phyloP scores from a whole-genome alignment of 2,329 filamentous ascomycete genomes.

The Aspergillus sp. region DNA sequence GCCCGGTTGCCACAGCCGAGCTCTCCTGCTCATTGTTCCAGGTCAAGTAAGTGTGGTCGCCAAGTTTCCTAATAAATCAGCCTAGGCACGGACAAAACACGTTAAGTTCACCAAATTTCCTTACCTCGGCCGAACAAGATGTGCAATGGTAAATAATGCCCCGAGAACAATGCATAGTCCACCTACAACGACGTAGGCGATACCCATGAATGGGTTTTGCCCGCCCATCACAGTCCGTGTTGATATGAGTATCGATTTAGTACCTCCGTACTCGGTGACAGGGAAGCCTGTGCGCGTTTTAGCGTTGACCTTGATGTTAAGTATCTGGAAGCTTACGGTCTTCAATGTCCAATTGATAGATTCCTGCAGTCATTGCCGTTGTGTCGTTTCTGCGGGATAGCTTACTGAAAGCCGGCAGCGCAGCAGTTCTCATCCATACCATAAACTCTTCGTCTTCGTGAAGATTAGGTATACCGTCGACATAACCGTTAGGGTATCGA shows the following conservation, averaged over 20 bases:
- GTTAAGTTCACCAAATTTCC: conserved; percentile 25
- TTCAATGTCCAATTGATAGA: conserved; percentile 74
- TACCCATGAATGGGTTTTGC: conserved; percentile 92
- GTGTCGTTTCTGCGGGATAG: conserved; percentile 80
- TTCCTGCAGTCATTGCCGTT: conserved; percentile 66
- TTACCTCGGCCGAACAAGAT: conserved; percentile 87
- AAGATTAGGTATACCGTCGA: conserved; percentile 68
- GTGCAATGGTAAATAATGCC: conserved; percentile 81
- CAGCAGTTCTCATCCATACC: conserved; percentile 98
- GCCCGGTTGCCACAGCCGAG: conserved; percentile 57
- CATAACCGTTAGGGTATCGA: conserved; percentile 72
- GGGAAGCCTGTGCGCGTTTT: conserved; percentile 67
- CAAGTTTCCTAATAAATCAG: conserved; percentile 71
- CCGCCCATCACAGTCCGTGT: conserved; percentile 92
- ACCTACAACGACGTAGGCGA: conserved; percentile 91
- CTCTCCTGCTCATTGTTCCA: conserved; percentile 78
- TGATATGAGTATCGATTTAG: conserved; percentile 85
- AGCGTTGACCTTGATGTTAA: conserved; percentile 12
- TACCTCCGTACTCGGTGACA: conserved; percentile 76
- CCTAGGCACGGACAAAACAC: background rate
- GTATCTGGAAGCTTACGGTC: conserved; percentile 64
- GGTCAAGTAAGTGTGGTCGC: conserved; percentile 94
- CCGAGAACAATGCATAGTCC: conserved; percentile 90
- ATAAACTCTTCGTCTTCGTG: conserved; percentile 81
- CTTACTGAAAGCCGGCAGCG: conserved; percentile 92